Conservation (phyloP, 2,329 filamentous ascomycete species). For the Verticillium longisporum region DNA sequence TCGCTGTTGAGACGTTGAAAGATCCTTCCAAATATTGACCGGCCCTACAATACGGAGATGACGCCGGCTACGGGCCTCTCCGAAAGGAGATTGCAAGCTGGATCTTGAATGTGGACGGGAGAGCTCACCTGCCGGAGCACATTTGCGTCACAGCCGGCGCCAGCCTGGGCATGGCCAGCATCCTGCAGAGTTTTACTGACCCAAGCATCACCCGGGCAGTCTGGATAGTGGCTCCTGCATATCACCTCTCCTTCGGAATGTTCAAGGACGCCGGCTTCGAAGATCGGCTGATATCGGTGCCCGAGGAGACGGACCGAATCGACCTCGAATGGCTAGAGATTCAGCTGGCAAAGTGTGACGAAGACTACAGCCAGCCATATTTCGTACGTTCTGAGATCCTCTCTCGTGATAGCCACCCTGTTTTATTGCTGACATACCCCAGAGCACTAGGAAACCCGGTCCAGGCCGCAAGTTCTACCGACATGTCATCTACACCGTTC, state of each 20-base stretch:
- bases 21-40: slow-evolving; percentile 51
- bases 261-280: slow-evolving; percentile 75
- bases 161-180: slow-evolving; percentile 70
- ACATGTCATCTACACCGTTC: slow-evolving; percentile 82
- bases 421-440: background rate
- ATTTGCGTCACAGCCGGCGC: slow-evolving; percentile 82
- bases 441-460: slow-evolving; percentile 2
- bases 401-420: background rate
- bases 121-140: slow-evolving; percentile 38
- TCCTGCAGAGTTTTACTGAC: slow-evolving; percentile 77
- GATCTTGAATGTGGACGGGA: slow-evolving; percentile 57
- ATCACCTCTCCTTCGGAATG: slow-evolving; percentile 75
- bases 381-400: slow-evolving; percentile 1
- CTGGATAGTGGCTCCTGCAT: slow-evolving; percentile 78
- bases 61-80: slow-evolving; percentile 66
- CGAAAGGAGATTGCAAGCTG: slow-evolving; percentile 63
- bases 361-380: slow-evolving; percentile 15
- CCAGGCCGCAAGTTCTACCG: slow-evolving; percentile 69
- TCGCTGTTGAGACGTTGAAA: slow-evolving; percentile 54
- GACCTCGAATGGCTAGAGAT: slow-evolving; percentile 55
- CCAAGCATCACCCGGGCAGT: slow-evolving; percentile 65
- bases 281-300: slow-evolving; percentile 59
- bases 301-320: slow-evolving; percentile 72
- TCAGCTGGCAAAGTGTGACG: slow-evolving; percentile 26
- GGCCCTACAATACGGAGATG: slow-evolving; percentile 71